These are phyloP conservation scores for Hymenochaete sp. DNA, from an alignment of 1,284 basidiomycete species.

Conservation along the genomic window DNA sequence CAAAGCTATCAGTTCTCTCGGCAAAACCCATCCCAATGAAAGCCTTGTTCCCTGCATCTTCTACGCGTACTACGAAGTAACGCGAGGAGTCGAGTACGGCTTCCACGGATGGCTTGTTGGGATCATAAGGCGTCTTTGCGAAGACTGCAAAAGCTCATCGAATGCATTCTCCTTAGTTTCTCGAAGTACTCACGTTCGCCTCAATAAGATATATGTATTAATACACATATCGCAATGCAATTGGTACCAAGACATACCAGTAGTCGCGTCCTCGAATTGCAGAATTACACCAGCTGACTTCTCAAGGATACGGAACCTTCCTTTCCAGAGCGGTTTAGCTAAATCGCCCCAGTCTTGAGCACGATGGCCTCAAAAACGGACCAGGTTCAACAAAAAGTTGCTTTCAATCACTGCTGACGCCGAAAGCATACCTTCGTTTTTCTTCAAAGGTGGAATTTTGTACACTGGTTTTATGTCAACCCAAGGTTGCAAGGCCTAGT, in stretches of 20 bases:
- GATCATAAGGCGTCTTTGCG: constrained; percentile 84
- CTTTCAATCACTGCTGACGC: too few relatives aligned
- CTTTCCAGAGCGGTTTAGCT: constrained; percentile 79
- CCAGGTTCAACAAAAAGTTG: too few relatives aligned
- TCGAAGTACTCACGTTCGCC: constrained; percentile 46
- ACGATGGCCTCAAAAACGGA: too few relatives aligned
- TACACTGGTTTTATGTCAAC: constrained; percentile 38
- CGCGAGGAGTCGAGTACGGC: constrained; percentile 93
- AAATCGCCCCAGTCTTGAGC: constrained; percentile 84
- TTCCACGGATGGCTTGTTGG: constrained; percentile 78
- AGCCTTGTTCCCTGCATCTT: constrained; percentile 79
- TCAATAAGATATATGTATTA: constrained; percentile 23
- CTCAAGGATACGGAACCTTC: constrained; percentile 78
- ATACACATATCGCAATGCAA: constrained; percentile 13
- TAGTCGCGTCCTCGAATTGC: constrained; percentile 67
- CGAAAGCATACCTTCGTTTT: too few relatives aligned
- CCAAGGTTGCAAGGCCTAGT: constrained; percentile 4
- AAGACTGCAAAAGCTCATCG: constrained; percentile 50
- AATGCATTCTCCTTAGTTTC: constrained; percentile 13
- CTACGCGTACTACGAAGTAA: constrained; percentile 91
- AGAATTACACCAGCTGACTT: constrained; percentile 50
- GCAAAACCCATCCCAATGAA: constrained; percentile 93
- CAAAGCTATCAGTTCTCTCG: constrained; percentile 87
- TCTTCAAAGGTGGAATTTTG: constrained; percentile 75
- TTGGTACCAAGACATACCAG: constrained; percentile 46